These are phyloP conservation scores for Populus hybrid DNA, from an alignment of 441 rosid species.

Conservation along the genomic window DNA sequence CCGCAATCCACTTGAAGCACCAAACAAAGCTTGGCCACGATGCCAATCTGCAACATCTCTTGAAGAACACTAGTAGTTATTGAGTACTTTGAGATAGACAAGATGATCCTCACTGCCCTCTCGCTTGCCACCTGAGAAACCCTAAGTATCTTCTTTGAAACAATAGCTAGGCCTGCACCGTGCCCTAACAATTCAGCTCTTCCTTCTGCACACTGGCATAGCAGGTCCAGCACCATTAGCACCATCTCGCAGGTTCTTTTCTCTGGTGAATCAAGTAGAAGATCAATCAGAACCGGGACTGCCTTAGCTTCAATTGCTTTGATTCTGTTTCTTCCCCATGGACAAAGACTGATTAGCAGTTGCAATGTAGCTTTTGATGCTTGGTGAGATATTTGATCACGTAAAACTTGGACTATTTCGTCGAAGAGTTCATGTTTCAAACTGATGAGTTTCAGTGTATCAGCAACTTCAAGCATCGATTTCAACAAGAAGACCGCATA, in stretches of 20 bases:
- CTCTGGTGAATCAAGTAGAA: conserved; percentile 56
- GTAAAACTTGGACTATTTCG: conserved; percentile 49
- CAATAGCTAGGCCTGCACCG: conserved; percentile 72
- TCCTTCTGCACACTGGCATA: conserved; percentile 77
- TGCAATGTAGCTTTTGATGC: conserved; percentile 66
- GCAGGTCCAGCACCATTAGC: conserved; percentile 46
- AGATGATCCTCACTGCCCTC: conserved; percentile 64
- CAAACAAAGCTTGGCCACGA: conserved; percentile 70
- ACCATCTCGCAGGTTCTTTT: conserved; percentile 61
- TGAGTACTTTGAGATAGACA: conserved; percentile 57
- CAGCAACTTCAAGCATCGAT: conserved; percentile 59
- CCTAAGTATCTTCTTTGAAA: conserved; percentile 79
- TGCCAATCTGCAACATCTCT: conserved; percentile 78
- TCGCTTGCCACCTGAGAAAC: conserved; percentile 69
- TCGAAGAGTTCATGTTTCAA: too few relatives aligned
- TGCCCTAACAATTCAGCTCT: conserved; percentile 70
- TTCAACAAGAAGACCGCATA: conserved; percentile 61
- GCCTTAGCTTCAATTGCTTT: conserved; percentile 60
- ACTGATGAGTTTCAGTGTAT: conserved; percentile 48
- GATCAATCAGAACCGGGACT: conserved; percentile 53
- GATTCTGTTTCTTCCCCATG: conserved; percentile 66
- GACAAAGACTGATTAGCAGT: conserved; percentile 42
- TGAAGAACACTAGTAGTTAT: conserved; percentile 45
- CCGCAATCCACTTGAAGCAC: conserved; percentile 63
- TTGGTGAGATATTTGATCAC: conserved; percentile 58